Conservation (phyloP, 2,329 filamentous ascomycete genomes). For the Capronia americana region DNA sequence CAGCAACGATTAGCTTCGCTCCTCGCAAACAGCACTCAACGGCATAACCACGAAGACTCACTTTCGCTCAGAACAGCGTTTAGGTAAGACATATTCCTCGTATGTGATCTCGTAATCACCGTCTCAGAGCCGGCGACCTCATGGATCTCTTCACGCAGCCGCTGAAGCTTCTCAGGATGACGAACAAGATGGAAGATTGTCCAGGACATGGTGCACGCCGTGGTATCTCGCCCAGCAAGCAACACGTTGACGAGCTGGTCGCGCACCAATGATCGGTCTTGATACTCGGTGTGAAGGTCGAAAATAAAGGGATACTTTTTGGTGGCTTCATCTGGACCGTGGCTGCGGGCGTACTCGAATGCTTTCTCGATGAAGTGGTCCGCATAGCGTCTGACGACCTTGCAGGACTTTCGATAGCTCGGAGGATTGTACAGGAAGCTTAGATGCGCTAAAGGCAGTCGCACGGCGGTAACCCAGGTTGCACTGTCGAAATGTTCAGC, state of each 20-base stretch:
- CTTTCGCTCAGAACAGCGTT: conserved; percentile 57
- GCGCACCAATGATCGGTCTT: conserved; percentile 12
- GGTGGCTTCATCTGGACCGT: conserved; percentile 11
- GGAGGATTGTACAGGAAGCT: conserved; percentile 10
- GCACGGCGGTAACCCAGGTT: conserved; percentile 12
- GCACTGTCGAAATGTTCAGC: conserved; percentile 7
- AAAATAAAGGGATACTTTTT: conserved; percentile 23
- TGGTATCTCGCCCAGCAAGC: conserved; percentile 42
- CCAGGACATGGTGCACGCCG: conserved; percentile 36
- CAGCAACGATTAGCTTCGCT: conserved; percentile 44
- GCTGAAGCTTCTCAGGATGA: conserved; percentile 55
- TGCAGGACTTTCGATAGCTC: conserved; percentile 17
- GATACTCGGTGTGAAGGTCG: conserved; percentile 15
- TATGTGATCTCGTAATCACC: conserved; percentile 21
- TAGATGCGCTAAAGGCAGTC: conserved; percentile 11
- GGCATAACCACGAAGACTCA: neutral
- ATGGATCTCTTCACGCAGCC: conserved; percentile 43
- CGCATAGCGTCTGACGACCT: conserved; percentile 17
- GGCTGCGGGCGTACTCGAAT: conserved; percentile 4
- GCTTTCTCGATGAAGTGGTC: conserved; percentile 21
- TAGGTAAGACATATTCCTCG: conserved; percentile 55
- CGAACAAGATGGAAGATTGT: conserved; percentile 48
- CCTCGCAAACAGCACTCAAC: neutral
- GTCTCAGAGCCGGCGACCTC: conserved; percentile 15
- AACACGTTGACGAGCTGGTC: conserved; percentile 35